These are phyloP conservation scores for Pseudozyma pruni DNA, from an alignment of 1,284 basidiomycete genomes.

Conservation along the genomic window DNA sequence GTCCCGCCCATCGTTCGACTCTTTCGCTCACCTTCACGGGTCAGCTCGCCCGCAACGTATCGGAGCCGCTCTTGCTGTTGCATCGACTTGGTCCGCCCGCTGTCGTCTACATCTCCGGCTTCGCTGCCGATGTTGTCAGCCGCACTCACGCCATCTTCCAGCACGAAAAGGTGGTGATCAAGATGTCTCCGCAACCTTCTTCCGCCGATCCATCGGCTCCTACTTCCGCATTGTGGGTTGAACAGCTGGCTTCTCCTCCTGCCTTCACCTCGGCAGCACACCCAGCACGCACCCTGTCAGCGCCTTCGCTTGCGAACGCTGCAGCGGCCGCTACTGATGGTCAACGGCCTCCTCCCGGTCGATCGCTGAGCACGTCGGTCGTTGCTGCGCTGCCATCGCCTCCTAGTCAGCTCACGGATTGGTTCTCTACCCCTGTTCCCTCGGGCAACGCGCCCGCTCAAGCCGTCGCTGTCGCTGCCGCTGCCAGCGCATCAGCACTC, in stretches of 20 bases:
- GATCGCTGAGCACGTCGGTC: background rate
- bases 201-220: conserved; percentile 18
- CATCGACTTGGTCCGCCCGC: conserved; percentile 25
- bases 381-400: conserved; percentile 7
- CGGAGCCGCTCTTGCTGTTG: conserved; percentile 23
- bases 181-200: conserved; percentile 33
- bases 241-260: conserved; percentile 18
- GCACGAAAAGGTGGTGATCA: conserved; percentile 20
- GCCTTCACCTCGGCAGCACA: background rate
- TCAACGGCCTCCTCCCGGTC: background rate
- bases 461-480: background rate
- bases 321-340: background rate
- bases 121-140: conserved; percentile 13
- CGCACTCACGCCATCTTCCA: conserved; percentile 1
- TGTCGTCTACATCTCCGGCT: conserved; percentile 32
- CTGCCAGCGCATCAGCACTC: background rate
- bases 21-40: conserved; percentile 11
- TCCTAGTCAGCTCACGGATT: conserved; percentile 27
- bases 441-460: background rate
- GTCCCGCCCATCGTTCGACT: conserved; percentile 1
- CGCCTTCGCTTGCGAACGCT: background rate
- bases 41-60: conserved; percentile 18
- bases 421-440: conserved; percentile 42
- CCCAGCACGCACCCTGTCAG: background rate
- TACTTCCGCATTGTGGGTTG: conserved; percentile 36